Conservation (phyloP, 208 protist species). For the Trypanosoma cruzi region DNA sequence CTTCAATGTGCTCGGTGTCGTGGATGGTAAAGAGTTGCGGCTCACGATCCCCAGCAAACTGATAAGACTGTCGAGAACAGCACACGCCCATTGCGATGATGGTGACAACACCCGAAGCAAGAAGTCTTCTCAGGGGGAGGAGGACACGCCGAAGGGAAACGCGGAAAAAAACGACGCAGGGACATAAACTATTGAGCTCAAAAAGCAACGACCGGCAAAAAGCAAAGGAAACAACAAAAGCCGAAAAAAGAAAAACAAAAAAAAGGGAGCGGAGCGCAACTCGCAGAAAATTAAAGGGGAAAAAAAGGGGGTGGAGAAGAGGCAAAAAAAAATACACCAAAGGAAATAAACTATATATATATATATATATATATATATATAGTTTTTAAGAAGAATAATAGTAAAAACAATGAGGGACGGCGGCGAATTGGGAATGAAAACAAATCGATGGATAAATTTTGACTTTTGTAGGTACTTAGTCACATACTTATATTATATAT, state of each 20-base stretch:
- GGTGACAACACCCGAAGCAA: neutral
- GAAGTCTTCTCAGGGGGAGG: neutral
- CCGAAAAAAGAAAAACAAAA: neutral
- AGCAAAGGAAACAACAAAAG: neutral
- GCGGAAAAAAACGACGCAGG: neutral
- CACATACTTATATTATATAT: too few species aligned
- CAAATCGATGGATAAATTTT: neutral
- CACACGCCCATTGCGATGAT: neutral
- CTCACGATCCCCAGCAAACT: constrained; percentile 62
- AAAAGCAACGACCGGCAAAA: neutral
- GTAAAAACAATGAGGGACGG: constrained; percentile 4
- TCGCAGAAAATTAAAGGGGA: neutral
- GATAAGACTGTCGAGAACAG: neutral
- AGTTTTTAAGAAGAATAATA: constrained; percentile 6
- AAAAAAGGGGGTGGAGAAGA: neutral
- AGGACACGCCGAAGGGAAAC: neutral
- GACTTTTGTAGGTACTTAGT: too few species aligned
- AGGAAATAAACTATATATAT: neutral
- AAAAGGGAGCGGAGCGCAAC: neutral
- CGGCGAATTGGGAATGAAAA: neutral
- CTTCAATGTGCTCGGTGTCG: constrained; percentile 37
- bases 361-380: too few species aligned
- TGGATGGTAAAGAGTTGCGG: constrained; percentile 56
- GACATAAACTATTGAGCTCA: neutral
- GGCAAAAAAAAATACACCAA: constrained; percentile 2